Evolutionary conservation across 2,329 filamentous ascomycete genomes (phyloP).

Genomic region (Microdochium nivale): DNA sequence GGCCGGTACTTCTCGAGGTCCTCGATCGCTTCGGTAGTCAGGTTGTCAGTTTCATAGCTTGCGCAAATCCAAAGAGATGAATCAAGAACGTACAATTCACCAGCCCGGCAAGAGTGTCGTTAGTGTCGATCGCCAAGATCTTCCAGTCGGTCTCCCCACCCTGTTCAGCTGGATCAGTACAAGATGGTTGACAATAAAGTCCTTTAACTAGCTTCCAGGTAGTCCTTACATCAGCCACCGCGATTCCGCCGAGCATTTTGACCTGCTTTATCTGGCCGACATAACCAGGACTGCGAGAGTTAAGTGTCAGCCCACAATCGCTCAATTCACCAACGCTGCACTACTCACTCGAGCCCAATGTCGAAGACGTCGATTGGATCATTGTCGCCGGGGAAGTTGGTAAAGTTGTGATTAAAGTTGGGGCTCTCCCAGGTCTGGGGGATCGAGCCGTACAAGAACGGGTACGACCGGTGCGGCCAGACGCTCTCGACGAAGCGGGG

Average conservation of each 20-base stretch:
- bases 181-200: background rate
- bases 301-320: background rate
- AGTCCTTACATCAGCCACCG: slow-evolving; percentile 25
- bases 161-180: slow-evolving; percentile 5
- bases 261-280: slow-evolving; percentile 30
- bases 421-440: slow-evolving; percentile 35
- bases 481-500: slow-evolving; percentile 30
- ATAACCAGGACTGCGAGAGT: slow-evolving; percentile 14
- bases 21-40: slow-evolving; percentile 19
- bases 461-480: slow-evolving; percentile 34
- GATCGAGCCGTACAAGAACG: slow-evolving; percentile 33
- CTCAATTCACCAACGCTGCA: background rate
- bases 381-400: slow-evolving; percentile 27
- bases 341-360: slow-evolving; percentile 21
- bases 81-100: slow-evolving; percentile 20
- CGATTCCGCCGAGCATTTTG: slow-evolving; percentile 30
- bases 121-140: slow-evolving; percentile 26
- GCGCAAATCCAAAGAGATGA: fast-evolving
- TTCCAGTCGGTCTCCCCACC: slow-evolving; percentile 29
- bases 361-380: slow-evolving; percentile 33
- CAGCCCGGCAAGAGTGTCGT: slow-evolving; percentile 24
- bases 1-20: slow-evolving; percentile 30
- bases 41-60: background rate
- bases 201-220: slow-evolving; percentile 1
- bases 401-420: slow-evolving; percentile 28